Evolutionary conservation across 2,329 filamentous ascomycete species (phyloP), one percentile per base, ranked within the genome.

Genomic region (Sporothrix phasma): DNA sequence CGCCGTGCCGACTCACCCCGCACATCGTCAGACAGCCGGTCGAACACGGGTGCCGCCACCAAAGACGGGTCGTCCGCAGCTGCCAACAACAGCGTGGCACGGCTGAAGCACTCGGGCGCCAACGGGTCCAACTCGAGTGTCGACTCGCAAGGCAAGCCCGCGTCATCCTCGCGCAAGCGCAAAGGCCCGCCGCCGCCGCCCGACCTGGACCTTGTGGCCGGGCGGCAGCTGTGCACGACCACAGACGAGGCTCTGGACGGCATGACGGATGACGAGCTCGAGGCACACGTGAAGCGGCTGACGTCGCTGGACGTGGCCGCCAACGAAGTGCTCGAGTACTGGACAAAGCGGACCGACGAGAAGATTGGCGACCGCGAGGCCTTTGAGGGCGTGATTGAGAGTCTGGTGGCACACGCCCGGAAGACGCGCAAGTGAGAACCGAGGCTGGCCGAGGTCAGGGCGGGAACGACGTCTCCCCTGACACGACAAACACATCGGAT

Each of bases 341-440:
- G 93, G 93, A 83, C 90, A 69, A 89, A 90, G 78, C 80, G 87
- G 70, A 88, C 89, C 62, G 92, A 96, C 73, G 91, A 92, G 69
- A 90, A 93, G 70, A 78, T 96, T 68, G 90, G 90, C 46, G 93
- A 97, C 73, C 88, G 94, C 69, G 93, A 97, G 73, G 90, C 92
- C 2, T 94, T 97, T 74, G 93, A 97, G 73, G 92, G 91, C 0
- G 93, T 97, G 17, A 97, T 97, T 81, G 93, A 96, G 77, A 97
- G 96, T 74, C 76, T 97, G 68, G 93, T 97, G 49, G 94, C 92
- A 74, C 91, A 96, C 77, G 91, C 91, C 59, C 83, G 91, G 74
- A 90, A 92, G 77, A 86, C 91, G 64, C 83, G 91, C 72, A 94
- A 92, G 76, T 90, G 29, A 62, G 17, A 7, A 11, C n/a, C n/a